Base-by-base conservation (phyloP, 73 alveolate genomes). In the Paramecium sexaurelia region DNA sequence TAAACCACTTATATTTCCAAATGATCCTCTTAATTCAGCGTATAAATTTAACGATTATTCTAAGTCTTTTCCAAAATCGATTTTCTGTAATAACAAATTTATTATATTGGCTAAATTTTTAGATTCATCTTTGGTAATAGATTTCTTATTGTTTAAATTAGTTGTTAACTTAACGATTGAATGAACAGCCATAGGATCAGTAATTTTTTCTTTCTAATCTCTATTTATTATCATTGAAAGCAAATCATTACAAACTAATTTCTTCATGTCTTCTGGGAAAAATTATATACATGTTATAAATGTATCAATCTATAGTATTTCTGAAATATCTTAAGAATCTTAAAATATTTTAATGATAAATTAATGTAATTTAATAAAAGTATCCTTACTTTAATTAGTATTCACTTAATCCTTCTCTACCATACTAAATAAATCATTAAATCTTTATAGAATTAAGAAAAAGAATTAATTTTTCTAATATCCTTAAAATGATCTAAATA, bases 11-110 rank as follows among this genome's bases (percentile, higher is more conserved):
- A 97, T 88, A 85, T 97, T 96, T 55, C 96, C 95, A 92, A 96
- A 97, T 32, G 95, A 88, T 1, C 97, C 99, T 94, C 99, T 96
- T 32, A 98, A 97, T 85, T 97, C 99, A 41, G 99, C 95, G 94
- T 91, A 95, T 47, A 97, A 95, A 82, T 95, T 97, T 36, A 96
- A 91, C 75, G 96, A 94, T 84, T 96, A 95, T 87, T 97, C 99
- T 55, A 96, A 92, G 78, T 97, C 99, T 92, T 92, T 95, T 22
- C 99, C 99, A 75, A 97, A 97, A 89, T 97, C 99, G 26, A 97
- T 96, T 91, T 96, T 96, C 55, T 93, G 88, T 55, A 97, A 92
- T 68, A 97, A 92, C 43, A 89, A 84, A 56, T 93, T 92, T 36
- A 97, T 75, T 19, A 95, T 67, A 22, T 93, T 90, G 13, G 97